phyloP scores from a whole-genome alignment of 352 stramenopile genomes.

The Phytophthora niederhauseri region DNA sequence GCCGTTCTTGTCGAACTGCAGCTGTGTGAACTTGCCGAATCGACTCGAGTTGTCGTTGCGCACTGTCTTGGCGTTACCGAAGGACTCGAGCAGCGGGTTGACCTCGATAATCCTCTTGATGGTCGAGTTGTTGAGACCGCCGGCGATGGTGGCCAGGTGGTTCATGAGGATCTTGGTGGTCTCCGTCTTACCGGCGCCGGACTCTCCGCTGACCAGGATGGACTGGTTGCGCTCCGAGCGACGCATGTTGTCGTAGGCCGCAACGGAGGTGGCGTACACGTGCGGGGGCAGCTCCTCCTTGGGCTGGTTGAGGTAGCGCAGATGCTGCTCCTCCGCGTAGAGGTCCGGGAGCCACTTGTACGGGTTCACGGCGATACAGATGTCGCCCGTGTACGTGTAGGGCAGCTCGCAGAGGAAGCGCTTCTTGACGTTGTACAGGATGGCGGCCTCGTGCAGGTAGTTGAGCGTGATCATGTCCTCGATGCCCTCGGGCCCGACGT shows the following conservation, averaged over 20 bases:
- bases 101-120: constrained; percentile 97
- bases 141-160: constrained; percentile 81
- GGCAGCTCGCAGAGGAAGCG: constrained; percentile 86
- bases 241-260: constrained; percentile 82
- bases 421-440: constrained; percentile 90
- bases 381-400: constrained; percentile 98
- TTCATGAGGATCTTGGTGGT: constrained; percentile 95
- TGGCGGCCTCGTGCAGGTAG: constrained; percentile 92
- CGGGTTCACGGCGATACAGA: constrained; percentile 98
- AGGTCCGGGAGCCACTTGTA: constrained; percentile 93
- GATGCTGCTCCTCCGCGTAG: constrained; percentile 82
- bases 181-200: constrained; percentile 94
- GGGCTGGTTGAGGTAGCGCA: constrained; percentile 74
- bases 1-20: constrained; percentile 90
- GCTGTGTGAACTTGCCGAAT: constrained; percentile 98
- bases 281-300: constrained; percentile 82
- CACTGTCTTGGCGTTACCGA: constrained; percentile 98
- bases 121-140: constrained; percentile 90
- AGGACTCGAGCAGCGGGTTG: constrained; percentile 98
- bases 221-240: constrained; percentile 78
- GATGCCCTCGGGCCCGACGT: constrained; percentile 63
- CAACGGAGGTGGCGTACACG: constrained; percentile 81
- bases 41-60: constrained; percentile 97
- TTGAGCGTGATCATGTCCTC: constrained; percentile 90
- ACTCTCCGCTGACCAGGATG: constrained; percentile 89